These are phyloP conservation scores for Eucalyptus regnans DNA, from an alignment of 345 rosid species.

Conservation along the genomic window DNA sequence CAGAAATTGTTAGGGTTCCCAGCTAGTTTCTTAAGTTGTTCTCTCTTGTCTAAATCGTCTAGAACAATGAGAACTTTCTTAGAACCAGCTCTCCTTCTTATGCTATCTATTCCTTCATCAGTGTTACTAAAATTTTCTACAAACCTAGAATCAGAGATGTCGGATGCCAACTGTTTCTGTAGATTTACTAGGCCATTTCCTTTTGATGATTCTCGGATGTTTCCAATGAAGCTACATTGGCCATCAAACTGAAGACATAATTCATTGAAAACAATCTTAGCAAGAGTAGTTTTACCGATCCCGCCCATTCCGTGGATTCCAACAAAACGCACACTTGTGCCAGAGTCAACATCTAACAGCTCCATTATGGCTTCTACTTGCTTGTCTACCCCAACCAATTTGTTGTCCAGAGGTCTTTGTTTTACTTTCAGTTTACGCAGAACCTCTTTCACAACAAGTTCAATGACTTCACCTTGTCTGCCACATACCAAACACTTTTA, in stretches of 20 bases:
- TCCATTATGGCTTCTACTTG: background rate
- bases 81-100: background rate
- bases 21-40: too few relatives aligned
- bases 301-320: background rate
- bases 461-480: background rate
- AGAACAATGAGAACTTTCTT: background rate
- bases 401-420: background rate
- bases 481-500: background rate
- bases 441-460: background rate
- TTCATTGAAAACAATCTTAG: background rate
- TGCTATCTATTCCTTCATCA: background rate
- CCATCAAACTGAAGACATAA: accelerated
- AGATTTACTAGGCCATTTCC: background rate
- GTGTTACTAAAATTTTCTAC: background rate
- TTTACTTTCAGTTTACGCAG: accelerated
- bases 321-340: background rate
- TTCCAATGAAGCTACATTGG: background rate
- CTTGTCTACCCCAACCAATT: background rate
- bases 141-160: background rate
- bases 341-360: background rate
- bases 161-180: accelerated
- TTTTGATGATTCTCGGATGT: background rate
- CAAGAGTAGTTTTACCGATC: background rate
- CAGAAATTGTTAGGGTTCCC: accelerated
- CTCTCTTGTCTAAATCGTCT: background rate